phyloP scores from a whole-genome alignment of 2,329 filamentous ascomycete species.

The Phyllosticta paracitricarpa region DNA sequence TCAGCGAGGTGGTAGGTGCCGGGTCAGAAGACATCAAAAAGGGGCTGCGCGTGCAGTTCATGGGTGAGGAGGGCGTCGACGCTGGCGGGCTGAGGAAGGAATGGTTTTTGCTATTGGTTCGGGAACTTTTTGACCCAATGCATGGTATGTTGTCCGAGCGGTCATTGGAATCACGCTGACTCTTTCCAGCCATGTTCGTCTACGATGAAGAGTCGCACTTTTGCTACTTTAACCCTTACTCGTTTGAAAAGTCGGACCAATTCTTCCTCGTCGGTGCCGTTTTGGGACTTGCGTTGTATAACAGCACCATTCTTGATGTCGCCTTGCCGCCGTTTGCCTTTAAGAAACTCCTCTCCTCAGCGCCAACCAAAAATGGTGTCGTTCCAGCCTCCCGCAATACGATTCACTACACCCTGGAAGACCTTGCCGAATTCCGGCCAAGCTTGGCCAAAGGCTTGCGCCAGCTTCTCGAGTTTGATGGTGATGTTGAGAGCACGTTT shows the following conservation, averaged over 20 bases:
- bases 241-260: slow-evolving; percentile 83
- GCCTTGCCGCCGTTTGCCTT: slow-evolving; percentile 84
- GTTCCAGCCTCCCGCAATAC: slow-evolving; percentile 42
- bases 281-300: slow-evolving; percentile 84
- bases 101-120: slow-evolving; percentile 81
- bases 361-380: slow-evolving; percentile 39
- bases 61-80: slow-evolving; percentile 84
- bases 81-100: slow-evolving; percentile 84
- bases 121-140: slow-evolving; percentile 84
- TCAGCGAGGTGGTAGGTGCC: slow-evolving; percentile 75
- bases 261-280: slow-evolving; percentile 85
- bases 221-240: slow-evolving; percentile 88
- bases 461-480: slow-evolving; percentile 71
- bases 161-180: not conserved
- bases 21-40: slow-evolving; percentile 84
- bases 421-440: slow-evolving; percentile 74
- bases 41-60: slow-evolving; percentile 72
- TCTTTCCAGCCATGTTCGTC: slow-evolving; percentile 65
- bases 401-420: slow-evolving; percentile 50
- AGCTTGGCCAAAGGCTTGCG: slow-evolving; percentile 64
- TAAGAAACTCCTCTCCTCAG: slow-evolving; percentile 71
- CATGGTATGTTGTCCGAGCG: slow-evolving; percentile 51
- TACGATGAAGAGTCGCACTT: slow-evolving; percentile 86
- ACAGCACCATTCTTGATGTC: slow-evolving; percentile 84
- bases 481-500: slow-evolving; percentile 71